phyloP scores from a whole-genome alignment of 2,329 filamentous ascomycete genomes.

The Talaromyces marneffei region DNA sequence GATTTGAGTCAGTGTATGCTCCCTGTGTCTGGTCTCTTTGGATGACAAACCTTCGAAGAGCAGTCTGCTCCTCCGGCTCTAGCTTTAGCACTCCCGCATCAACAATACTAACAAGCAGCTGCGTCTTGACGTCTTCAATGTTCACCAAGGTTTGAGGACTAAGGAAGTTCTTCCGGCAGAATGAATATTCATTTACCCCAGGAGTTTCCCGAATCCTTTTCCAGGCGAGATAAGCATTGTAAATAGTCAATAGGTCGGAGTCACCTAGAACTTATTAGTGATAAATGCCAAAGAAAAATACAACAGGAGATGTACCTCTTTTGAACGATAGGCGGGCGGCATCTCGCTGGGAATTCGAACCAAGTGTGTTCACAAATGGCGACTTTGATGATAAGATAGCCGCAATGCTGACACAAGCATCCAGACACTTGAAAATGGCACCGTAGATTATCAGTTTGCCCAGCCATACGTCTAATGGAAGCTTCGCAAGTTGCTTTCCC shows the following conservation, averaged over 20 bases:
- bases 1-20: background rate
- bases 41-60: constrained; percentile 54
- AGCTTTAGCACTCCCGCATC: constrained; percentile 79
- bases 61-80: constrained; percentile 63
- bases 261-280: constrained; percentile 50
- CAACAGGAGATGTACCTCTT: constrained; percentile 44
- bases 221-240: constrained; percentile 91
- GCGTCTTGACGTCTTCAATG: constrained; percentile 92
- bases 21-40: background rate
- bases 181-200: constrained; percentile 71
- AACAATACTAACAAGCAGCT: constrained; percentile 75
- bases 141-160: constrained; percentile 81
- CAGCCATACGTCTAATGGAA: constrained; percentile 89
- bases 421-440: constrained; percentile 80
- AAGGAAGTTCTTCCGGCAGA: constrained; percentile 91
- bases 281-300: background rate
- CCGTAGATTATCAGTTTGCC: constrained; percentile 88
- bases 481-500: constrained; percentile 75
- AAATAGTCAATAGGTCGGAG: constrained; percentile 86
- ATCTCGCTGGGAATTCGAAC: constrained; percentile 75
- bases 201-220: constrained; percentile 70
- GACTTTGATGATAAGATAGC: constrained; percentile 93
- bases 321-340: constrained; percentile 72
- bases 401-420: constrained; percentile 85
- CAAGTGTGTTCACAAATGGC: constrained; percentile 82